Evolutionary conservation across 176 grass and related monocot species (phyloP).

Genomic region (Stipa capillata): DNA sequence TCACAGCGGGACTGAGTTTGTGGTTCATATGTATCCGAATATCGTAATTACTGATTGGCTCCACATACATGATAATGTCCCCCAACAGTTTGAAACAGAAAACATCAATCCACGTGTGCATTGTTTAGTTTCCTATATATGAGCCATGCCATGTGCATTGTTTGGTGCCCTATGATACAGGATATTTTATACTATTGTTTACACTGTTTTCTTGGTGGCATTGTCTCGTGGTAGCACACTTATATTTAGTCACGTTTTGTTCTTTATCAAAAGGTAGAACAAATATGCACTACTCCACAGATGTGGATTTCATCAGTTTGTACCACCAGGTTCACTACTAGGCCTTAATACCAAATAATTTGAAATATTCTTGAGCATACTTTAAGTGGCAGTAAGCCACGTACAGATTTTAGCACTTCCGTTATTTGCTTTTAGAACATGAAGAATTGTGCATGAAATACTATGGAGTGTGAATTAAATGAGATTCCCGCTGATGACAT

Average conservation of each 20-base stretch:
- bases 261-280: background rate
- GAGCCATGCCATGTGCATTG: conserved; percentile 22
- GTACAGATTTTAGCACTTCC: background rate
- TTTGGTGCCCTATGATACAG: conserved; percentile 2
- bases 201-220: background rate
- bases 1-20: background rate
- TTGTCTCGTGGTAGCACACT: background rate
- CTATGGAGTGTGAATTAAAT: background rate
- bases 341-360: background rate
- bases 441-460: no score
- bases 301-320: background rate
- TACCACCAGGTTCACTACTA: background rate
- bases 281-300: background rate
- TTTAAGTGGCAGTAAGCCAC: background rate
- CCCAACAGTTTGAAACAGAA: conserved; percentile 10
- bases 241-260: background rate
- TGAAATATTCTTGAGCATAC: background rate
- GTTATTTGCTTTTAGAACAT: no score
- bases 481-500: background rate
- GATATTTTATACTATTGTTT: background rate
- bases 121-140: conserved; percentile 22
- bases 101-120: background rate
- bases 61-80: background rate
- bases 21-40: background rate
- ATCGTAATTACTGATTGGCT: conserved; percentile 22